Conservation (phyloP, 2,329 filamentous ascomycete species). For the Alternaria sp. region DNA sequence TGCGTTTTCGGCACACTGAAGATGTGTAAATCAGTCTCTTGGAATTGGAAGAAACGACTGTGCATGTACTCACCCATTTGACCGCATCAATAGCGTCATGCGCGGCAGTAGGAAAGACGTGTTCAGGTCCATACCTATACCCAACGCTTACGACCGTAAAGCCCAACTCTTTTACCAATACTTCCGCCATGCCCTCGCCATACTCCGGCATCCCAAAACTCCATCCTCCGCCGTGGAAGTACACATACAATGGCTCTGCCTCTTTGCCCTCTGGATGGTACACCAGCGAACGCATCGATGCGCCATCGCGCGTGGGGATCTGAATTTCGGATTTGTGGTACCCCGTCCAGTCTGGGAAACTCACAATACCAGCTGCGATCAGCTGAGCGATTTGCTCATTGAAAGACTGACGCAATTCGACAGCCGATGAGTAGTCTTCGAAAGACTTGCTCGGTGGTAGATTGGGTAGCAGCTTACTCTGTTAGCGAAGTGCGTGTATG, state of each 20-base stretch:
- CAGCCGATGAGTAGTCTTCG: neutral
- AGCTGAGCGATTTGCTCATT: neutral
- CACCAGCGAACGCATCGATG: neutral
- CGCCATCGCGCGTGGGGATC: neutral
- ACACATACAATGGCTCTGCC: slow-evolving; percentile 21
- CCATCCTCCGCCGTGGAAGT: slow-evolving; percentile 29
- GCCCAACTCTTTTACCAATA: neutral
- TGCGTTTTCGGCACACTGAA: neutral
- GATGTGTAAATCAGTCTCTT: neutral
- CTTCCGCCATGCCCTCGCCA: neutral
- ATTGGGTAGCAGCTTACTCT: neutral
- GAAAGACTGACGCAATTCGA: neutral
- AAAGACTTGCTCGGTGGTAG: neutral
- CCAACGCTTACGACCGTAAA: neutral
- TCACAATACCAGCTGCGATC: neutral
- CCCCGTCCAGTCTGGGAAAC: neutral
- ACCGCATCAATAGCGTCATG: neutral
- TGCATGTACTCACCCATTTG: neutral
- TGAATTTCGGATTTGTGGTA: neutral
- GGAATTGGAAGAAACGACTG: neutral
- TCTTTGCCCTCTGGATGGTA: neutral
- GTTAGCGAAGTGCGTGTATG: neutral
- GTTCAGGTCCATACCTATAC: neutral
- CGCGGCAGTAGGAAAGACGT: neutral
- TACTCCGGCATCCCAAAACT: neutral